A percentile compares a stretch with the other conserved stretches of the same genome.
Conservation (phyloP, 352 stramenopile species). For the Plasmopara muralis region DNA sequence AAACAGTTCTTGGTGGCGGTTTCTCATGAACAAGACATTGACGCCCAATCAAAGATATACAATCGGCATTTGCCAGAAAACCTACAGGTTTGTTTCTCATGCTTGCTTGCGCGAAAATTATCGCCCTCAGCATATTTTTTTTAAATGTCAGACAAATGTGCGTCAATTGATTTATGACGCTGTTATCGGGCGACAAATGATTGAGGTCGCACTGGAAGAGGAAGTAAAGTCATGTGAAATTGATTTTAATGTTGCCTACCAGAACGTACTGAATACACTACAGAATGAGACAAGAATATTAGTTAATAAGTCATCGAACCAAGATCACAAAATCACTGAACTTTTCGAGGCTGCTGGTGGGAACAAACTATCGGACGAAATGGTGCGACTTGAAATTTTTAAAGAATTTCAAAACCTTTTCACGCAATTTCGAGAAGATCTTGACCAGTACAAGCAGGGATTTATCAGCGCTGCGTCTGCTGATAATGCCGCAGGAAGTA, state of each 20-base stretch:
- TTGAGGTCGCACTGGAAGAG: slow-evolving; percentile 51
- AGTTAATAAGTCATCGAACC: slow-evolving; percentile 6
- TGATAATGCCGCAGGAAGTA: slow-evolving; percentile 24
- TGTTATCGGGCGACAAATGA: slow-evolving; percentile 62
- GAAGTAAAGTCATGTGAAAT: slow-evolving; percentile 36
- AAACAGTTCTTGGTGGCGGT: slow-evolving; percentile 39
- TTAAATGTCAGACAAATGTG: slow-evolving; percentile 16
- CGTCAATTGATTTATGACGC: slow-evolving; percentile 61
- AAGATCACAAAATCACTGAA: slow-evolving; percentile 19
- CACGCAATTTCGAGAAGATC: slow-evolving; percentile 21
- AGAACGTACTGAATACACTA: slow-evolving; percentile 26
- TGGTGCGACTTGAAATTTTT: slow-evolving; percentile 40
- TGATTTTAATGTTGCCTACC: slow-evolving; percentile 30
- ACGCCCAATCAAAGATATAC: slow-evolving; percentile 9
- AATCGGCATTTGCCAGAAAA: slow-evolving; percentile 19
- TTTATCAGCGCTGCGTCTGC: slow-evolving; percentile 33
- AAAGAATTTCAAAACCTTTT: slow-evolving; percentile 29
- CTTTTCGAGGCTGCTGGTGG: slow-evolving; percentile 14
- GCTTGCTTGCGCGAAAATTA: not conserved
- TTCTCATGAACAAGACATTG: slow-evolving; percentile 2
- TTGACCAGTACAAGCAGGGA: slow-evolving; percentile 29
- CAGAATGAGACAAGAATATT: slow-evolving; percentile 3
- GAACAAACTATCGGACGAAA: slow-evolving; percentile 27
- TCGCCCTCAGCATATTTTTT: slow-evolving; percentile 1
- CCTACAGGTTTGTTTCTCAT: slow-evolving; percentile 13